Evolutionary conservation across 495 filamentous ascomycete genomes (phyloP).

Genomic region (Neurospora sp.): DNA sequence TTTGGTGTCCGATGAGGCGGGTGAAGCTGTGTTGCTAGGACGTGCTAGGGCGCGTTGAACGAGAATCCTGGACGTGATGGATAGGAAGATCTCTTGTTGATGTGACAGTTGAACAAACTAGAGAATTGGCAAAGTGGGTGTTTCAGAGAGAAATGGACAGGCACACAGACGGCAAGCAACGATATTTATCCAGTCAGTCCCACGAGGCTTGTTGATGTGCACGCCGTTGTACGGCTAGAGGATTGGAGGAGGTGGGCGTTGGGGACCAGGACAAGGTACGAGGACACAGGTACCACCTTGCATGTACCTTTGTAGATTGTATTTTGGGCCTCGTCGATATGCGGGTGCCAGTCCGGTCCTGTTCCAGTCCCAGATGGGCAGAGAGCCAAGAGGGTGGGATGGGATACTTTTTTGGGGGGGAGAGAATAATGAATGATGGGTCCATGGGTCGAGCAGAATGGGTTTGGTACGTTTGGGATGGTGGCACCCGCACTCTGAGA

Average conservation of each 20-base stretch:
- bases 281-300: neutral
- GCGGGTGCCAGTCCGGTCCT: neutral
- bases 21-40: neutral
- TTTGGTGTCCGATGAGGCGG: neutral
- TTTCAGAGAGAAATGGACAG: slow-evolving; percentile 13
- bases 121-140: slow-evolving; percentile 14
- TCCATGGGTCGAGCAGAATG: neutral
- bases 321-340: neutral
- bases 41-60: neutral
- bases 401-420: neutral
- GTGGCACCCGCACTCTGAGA: slow-evolving; percentile 4
- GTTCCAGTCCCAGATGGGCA: neutral
- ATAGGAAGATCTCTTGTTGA: slow-evolving; percentile 3
- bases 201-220: slow-evolving; percentile 18
- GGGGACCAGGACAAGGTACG: neutral
- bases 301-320: neutral
- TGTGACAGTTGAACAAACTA: slow-evolving; percentile 6
- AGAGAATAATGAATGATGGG: neutral
- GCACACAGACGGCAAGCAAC: slow-evolving; percentile 12
- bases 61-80: slow-evolving; percentile 10
- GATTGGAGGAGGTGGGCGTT: neutral
- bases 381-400: slow-evolving; percentile 8
- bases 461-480: neutral
- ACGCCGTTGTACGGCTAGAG: slow-evolving; percentile 8
- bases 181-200: slow-evolving; percentile 22